A percentile compares a stretch with the other conserved stretches of the same genome.
Evolutionary conservation across 1,139 yeast genomes (phyloP).

Genomic region (Saccharomyces hybrid): DNA sequence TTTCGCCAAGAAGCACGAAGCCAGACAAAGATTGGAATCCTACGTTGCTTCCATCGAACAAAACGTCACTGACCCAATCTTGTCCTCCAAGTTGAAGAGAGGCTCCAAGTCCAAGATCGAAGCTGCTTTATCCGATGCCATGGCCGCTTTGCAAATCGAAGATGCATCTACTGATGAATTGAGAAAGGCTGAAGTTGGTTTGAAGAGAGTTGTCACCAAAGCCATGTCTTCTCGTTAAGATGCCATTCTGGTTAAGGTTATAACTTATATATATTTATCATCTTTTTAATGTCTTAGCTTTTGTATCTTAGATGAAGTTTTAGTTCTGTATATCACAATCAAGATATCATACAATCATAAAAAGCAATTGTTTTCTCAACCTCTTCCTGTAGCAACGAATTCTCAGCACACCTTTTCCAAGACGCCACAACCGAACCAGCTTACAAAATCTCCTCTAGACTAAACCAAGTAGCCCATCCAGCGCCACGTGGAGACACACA

Average conservation of each 20-base stretch:
- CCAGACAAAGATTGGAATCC: constrained; percentile 98
- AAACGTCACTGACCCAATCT: constrained; percentile 95
- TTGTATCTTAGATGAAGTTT: constrained; percentile 4
- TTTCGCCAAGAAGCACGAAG: constrained; percentile 99
- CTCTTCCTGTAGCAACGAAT: neutral
- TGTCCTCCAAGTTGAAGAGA: constrained; percentile 96
- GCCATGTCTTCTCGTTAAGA: constrained; percentile 97
- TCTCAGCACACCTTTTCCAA: too few relatives aligned
- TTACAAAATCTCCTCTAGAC: too few relatives aligned
- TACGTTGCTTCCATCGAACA: constrained; percentile 97
- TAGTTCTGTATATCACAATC: neutral
- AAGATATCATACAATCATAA: constrained; percentile 1
- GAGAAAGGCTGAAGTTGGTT: constrained; percentile 98
- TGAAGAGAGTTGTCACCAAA: constrained; percentile 98
- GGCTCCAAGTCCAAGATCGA: constrained; percentile 97
- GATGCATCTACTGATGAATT: constrained; percentile 93
- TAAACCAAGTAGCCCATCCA: too few relatives aligned
- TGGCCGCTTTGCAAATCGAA: constrained; percentile 95
- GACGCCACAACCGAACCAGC: too few relatives aligned
- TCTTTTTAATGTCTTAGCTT: constrained; percentile 1
- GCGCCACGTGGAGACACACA: neutral
- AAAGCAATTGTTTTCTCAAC: neutral
- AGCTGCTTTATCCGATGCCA: constrained; percentile 96
- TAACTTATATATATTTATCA: constrained; percentile 1
- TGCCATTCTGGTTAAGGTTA: constrained; percentile 11